Percentiles rank a stretch among this genome's conserved stretches.
Conservation (phyloP, 2,329 filamentous ascomycete species). For the Lecanosticta acicola region DNA sequence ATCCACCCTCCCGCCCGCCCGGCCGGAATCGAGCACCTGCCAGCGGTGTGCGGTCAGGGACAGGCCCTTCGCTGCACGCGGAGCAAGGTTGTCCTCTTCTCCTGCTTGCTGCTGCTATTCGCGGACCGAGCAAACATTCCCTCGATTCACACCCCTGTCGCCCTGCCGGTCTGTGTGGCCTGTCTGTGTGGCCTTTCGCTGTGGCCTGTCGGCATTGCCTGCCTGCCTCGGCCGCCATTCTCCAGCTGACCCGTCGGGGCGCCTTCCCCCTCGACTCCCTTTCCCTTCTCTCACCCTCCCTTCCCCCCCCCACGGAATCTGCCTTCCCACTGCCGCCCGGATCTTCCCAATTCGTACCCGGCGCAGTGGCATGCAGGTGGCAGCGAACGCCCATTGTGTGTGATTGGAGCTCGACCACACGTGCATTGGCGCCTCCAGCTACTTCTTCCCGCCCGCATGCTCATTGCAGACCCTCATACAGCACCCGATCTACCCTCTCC, state of each 20-base stretch:
- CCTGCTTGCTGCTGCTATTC: background rate
- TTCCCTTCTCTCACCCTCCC: no score
- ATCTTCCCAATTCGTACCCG: no score
- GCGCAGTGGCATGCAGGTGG: background rate
- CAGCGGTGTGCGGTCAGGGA: background rate
- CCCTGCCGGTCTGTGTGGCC: no score
- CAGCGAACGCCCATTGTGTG: background rate
- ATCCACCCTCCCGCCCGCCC: no score
- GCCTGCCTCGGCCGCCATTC: background rate
- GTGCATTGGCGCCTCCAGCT: background rate
- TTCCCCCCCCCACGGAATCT: no score
- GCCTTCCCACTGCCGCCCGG: no score
- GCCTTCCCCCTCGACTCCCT: background rate
- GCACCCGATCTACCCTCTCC: background rate
- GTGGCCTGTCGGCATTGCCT: no score
- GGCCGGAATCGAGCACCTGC: background rate
- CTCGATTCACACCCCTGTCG: no score
- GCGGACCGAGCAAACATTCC: background rate
- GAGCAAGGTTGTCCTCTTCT: background rate
- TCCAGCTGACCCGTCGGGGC: background rate
- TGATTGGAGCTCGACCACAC: background rate
- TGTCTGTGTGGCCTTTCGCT: no score
- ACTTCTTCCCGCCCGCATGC: slow-evolving; percentile 2
- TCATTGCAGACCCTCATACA: background rate
- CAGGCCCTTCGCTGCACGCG: background rate